A percentile compares a stretch with the other conserved stretches of the same genome.
Conservation (phyloP, 2,329 filamentous ascomycete genomes). For the Bipolaris bicolor region DNA sequence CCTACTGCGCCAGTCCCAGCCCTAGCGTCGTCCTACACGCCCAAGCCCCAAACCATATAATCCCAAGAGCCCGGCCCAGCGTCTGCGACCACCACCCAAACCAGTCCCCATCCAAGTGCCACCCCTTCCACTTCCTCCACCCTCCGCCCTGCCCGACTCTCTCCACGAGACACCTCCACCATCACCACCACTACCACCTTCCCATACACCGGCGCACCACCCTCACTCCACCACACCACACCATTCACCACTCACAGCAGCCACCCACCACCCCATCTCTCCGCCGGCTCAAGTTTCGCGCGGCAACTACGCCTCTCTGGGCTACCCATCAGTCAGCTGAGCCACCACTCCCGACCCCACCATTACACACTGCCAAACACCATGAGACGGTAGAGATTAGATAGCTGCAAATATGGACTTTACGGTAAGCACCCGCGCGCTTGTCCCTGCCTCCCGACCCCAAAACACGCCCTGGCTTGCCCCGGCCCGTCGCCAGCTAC, state of each 20-base stretch:
- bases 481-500: neutral
- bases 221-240: slow-evolving; percentile 28
- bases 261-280: slow-evolving; percentile 23
- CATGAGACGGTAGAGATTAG: slow-evolving; percentile 41
- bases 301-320: slow-evolving; percentile 32
- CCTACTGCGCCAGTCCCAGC: slow-evolving; percentile 12
- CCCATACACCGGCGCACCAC: slow-evolving; percentile 27
- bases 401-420: slow-evolving; percentile 48
- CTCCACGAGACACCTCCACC: slow-evolving; percentile 6
- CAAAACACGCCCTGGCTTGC: neutral
- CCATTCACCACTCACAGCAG: slow-evolving; percentile 38
- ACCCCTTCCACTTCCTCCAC: slow-evolving; percentile 12
- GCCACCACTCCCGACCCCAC: slow-evolving; percentile 36
- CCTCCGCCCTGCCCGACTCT: neutral
- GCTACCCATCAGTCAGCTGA: slow-evolving; percentile 41
- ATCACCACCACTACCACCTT: slow-evolving; percentile 29
- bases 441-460: slow-evolving; percentile 10
- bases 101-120: slow-evolving; percentile 14
- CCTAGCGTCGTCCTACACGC: slow-evolving; percentile 17
- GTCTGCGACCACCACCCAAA: slow-evolving; percentile 23
- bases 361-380: slow-evolving; percentile 28
- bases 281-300: slow-evolving; percentile 22
- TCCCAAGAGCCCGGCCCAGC: slow-evolving; percentile 24
- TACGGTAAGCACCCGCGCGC: slow-evolving; percentile 44
- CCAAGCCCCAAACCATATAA: slow-evolving; percentile 24